Evolutionary conservation across 2,329 filamentous ascomycete species (phyloP), one percentile per base, ranked within the genome.

Genomic region (Ophiostoma novo-ulmi): DNA sequence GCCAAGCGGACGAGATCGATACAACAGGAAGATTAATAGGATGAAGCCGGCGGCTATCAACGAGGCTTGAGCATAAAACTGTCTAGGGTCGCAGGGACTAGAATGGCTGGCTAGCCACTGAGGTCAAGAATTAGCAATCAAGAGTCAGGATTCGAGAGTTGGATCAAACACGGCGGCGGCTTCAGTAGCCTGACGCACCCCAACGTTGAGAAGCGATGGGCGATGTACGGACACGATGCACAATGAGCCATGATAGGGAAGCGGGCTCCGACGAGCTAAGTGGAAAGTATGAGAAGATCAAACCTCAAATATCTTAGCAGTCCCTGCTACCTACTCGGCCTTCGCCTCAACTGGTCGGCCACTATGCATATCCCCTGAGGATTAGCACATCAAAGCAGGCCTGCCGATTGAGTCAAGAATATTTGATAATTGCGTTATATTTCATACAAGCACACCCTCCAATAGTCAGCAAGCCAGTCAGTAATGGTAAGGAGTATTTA

Each of bases 401-500:
- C 31, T 64, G 31, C 38, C 35, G 61, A 39, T 38, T 11, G 35
- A 38, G 61, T 38, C 35, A 14, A 38, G 61, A 13, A 11, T n/a
- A 31, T 39, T 64, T 64, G 20, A 11, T n/a, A 31, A 64, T 64
- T 64, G 58, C 58, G 13, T 36, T 63, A n/a, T 55, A 36, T 36
- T 63, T 35, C 31, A 64, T 64, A 63, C 58, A 63, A 26, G n/a
- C 58, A 63, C 61, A 20, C 61, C 26, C 61, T n/a, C 35, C 31
- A 4, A 31, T 31, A 31, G 31, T 31, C 31, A 31, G 31, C 31
- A 1, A 31, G 31, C 31, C 31, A 31, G 31, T 31, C 31, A 31
- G 31, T 31, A 31, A 31, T 31, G 31, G 31, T 31, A 31, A 3
- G 31, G 31, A 31, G 31, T 31, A 31, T 31, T 31, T 3, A 48